phyloP scores from a whole-genome alignment of 768 basidiomycete genomes.

The Phlebiopsis flavidoalba region DNA sequence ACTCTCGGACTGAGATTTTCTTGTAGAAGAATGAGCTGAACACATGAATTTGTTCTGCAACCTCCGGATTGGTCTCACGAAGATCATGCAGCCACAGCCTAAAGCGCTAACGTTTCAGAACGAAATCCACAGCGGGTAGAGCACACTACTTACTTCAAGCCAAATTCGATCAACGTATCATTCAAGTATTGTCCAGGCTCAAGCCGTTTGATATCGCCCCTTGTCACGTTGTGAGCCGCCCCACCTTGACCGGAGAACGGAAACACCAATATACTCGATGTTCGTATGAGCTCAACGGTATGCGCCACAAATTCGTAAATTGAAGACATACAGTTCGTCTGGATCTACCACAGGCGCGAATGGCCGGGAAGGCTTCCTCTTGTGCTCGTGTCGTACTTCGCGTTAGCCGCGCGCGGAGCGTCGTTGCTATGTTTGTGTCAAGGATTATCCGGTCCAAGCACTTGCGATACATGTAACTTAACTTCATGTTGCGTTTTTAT shows the following conservation, averaged over 20 bases:
- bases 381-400: background rate
- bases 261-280: slow-evolving; percentile 65
- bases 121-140: background rate
- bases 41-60: slow-evolving; percentile 75
- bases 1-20: slow-evolving; percentile 76
- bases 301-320: background rate
- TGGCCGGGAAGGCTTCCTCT: background rate
- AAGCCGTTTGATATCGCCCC: slow-evolving; percentile 70
- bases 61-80: slow-evolving; percentile 46
- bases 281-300: background rate
- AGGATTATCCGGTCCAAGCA: background rate
- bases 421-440: too few species aligned
- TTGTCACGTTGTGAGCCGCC: slow-evolving; percentile 75
- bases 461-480: background rate
- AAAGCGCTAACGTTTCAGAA: slow-evolving; percentile 2
- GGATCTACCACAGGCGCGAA: slow-evolving; percentile 30
- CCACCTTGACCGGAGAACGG: slow-evolving; percentile 67
- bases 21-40: slow-evolving; percentile 99
- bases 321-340: slow-evolving; percentile 57
- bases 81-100: slow-evolving; percentile 71
- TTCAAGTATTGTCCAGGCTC: slow-evolving; percentile 85
- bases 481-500: background rate
- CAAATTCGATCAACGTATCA: slow-evolving; percentile 95
- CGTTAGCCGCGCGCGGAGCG: background rate
- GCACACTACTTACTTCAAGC: slow-evolving; percentile 65